These are phyloP conservation scores for Fereydounia khargensis DNA, from an alignment of 1,284 basidiomycete species.

Conservation along the genomic window DNA sequence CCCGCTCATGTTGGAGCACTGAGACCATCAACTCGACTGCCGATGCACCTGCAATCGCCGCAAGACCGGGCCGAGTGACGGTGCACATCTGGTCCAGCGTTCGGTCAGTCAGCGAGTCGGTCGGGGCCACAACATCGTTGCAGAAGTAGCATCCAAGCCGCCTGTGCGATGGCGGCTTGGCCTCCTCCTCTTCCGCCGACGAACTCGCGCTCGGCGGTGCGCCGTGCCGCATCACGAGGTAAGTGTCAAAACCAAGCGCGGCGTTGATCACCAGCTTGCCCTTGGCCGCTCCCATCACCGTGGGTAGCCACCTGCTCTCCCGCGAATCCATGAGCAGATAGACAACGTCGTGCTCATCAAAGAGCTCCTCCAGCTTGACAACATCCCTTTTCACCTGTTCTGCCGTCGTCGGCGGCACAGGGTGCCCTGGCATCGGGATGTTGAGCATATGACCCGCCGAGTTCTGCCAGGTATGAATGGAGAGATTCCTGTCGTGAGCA, in stretches of 20 bases:
- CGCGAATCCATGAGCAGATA: slow-evolving; percentile 97
- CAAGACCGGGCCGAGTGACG: slow-evolving; percentile 92
- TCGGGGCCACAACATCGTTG: slow-evolving; percentile 94
- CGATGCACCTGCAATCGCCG: slow-evolving; percentile 83
- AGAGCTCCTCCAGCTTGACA: slow-evolving; percentile 69
- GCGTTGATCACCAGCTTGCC: slow-evolving; percentile 93
- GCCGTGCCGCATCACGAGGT: slow-evolving; percentile 94
- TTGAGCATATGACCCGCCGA: slow-evolving; percentile 71
- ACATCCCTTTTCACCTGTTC: slow-evolving; percentile 70
- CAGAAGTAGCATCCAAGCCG: slow-evolving; percentile 87
- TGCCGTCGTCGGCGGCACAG: slow-evolving; percentile 64
- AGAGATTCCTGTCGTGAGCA: background rate
- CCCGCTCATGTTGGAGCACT: slow-evolving; percentile 71
- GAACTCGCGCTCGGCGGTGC: slow-evolving; percentile 59
- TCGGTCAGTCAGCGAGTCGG: slow-evolving; percentile 86
- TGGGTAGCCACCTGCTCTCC: slow-evolving; percentile 93
- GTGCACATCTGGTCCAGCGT: slow-evolving; percentile 99
- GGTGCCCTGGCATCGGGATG: slow-evolving; percentile 98
- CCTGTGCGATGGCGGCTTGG: slow-evolving; percentile 3
- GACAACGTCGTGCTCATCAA: slow-evolving; percentile 81
- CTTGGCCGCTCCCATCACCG: slow-evolving; percentile 76
- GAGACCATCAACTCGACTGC: slow-evolving; percentile 90
- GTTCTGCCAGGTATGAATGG: slow-evolving; percentile 63
- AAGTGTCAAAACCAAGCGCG: slow-evolving; percentile 92
- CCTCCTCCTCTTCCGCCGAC: slow-evolving; percentile 32